Base-by-base conservation (phyloP, 2,329 filamentous ascomycete species). In the Ilyonectria destructans region DNA sequence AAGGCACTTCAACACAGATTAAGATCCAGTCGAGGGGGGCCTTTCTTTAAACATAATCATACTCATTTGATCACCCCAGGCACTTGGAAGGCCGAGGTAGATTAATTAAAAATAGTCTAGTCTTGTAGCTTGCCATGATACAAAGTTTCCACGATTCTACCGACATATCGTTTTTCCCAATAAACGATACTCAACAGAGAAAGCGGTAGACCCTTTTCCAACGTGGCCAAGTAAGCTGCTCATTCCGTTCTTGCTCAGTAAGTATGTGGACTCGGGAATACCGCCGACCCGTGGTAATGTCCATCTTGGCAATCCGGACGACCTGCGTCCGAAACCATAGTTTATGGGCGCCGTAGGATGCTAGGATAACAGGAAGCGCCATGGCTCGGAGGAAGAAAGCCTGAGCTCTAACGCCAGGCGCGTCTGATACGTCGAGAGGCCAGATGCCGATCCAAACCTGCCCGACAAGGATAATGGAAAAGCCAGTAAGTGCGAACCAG, bases 361-460 rank as follows among this genome's bases (percentile, higher is more conserved):
- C 69, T 4, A 90, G 70, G 21, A 93, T 88, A 63, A 94, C 89
- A 10, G 92, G 92, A 0, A 89, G 87, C 2, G 91, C 91, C 68
- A 94, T 84, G 75, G 91, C 93, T 65, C 88, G 85, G 56, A 91
- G 81, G 80, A 97, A 97, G 81, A 95, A 96, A 70, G 85, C 89
- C 71, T 89, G 80, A 58, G 7, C 75, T 74, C 77, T 88, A 89
- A 21, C 17, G 7, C n/a, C 40, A 8, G 40, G n/a, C 8, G 15
- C 9, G 4, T n/a, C 12, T 33, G 31, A 12, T 12, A 33, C 31
- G 31, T 12, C n/a, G 40, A 96, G 86, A 2, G 95, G 95, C 77
- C 90, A 94, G 4, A 93, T 90, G 26, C 92, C 94, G 57, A 93
- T 91, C 93, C 94, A 97, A 83, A 97, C 94, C 79, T 97, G 95